A percentile compares a stretch with the other conserved stretches of the same genome.
Conservation (phyloP, 495 filamentous ascomycete species). For the Podospora conica region DNA sequence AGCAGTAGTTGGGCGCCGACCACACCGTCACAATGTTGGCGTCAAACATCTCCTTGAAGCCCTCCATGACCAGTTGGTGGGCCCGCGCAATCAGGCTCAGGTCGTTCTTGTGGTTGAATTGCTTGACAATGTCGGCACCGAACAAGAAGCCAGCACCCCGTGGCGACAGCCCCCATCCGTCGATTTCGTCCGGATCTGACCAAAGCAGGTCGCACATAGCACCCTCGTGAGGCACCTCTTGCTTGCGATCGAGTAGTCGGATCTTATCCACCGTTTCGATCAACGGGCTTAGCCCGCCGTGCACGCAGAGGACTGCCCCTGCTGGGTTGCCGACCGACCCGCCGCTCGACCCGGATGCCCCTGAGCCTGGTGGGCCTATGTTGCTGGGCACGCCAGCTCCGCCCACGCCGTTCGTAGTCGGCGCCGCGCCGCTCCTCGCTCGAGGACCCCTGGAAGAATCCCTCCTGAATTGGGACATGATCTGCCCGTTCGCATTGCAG, state of each 20-base stretch:
- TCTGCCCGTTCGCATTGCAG: conserved; percentile 69
- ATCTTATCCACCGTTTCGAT: conserved; percentile 97
- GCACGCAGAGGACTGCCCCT: conserved; percentile 89
- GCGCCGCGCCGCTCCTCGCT: conserved; percentile 31
- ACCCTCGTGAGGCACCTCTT: conserved; percentile 97
- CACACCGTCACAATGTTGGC: conserved; percentile 91
- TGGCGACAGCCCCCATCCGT: conserved; percentile 93
- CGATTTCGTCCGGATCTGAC: conserved; percentile 98
- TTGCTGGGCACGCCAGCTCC: conserved; percentile 29
- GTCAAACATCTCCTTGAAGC: conserved; percentile 99
- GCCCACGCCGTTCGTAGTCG: conserved; percentile 9
- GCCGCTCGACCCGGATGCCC: conserved; percentile 59
- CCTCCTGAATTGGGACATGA: conserved; percentile 66
- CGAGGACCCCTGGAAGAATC: conserved; percentile 19
- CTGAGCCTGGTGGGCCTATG: conserved; percentile 71
- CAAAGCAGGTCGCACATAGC: conserved; percentile 98
- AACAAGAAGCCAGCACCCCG: conserved; percentile 96
- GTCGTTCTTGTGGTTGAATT: conserved; percentile 91
- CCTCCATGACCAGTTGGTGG: conserved; percentile 98
- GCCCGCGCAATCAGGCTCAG: conserved; percentile 86
- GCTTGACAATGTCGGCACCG: conserved; percentile 90
- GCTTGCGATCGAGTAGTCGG: conserved; percentile 88
- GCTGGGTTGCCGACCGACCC: conserved; percentile 60
- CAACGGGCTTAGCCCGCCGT: conserved; percentile 85
- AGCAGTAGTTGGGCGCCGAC: conserved; percentile 97